Conservation (phyloP, 2,329 filamentous ascomycete species). For the Onygenales sp. region DNA sequence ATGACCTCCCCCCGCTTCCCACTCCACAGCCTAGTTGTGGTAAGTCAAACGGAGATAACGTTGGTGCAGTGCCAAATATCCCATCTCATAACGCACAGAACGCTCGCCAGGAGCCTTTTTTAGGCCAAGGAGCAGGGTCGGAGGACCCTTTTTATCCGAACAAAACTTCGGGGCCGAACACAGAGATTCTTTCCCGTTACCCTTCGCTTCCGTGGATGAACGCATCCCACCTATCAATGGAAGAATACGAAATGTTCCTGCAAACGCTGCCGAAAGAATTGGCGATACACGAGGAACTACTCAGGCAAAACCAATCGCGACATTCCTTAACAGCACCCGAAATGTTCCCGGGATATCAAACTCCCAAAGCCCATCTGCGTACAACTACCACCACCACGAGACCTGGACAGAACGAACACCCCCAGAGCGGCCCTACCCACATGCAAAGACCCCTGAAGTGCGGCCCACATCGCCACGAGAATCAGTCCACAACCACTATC, state of each 20-base stretch:
- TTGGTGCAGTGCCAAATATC: constrained; percentile 23
- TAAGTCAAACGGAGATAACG: constrained; percentile 8
- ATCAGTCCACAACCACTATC: constrained; percentile 31
- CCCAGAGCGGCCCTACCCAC: background rate
- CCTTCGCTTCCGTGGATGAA: constrained; percentile 8
- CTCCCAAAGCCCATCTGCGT: background rate
- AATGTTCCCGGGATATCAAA: background rate
- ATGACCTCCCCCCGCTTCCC: background rate
- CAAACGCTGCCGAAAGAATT: background rate
- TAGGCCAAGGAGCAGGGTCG: constrained; percentile 12
- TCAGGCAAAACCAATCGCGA: background rate
- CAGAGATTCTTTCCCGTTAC: constrained; percentile 16
- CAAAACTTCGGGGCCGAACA: constrained; percentile 16
- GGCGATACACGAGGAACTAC: background rate
- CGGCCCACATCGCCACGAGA: constrained; percentile 4
- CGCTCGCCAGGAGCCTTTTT: constrained; percentile 15
- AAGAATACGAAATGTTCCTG: background rate
- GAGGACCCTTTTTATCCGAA: constrained; percentile 3
- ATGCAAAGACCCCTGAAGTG: background rate
- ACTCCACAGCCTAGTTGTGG: background rate
- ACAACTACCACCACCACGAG: background rate
- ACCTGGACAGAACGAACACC: too few species aligned
- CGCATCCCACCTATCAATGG: background rate
- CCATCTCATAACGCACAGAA: constrained; percentile 18
- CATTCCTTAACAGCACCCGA: background rate